phyloP scores from a whole-genome alignment of 257 asterid genomes.

The Primulina eburnea region DNA sequence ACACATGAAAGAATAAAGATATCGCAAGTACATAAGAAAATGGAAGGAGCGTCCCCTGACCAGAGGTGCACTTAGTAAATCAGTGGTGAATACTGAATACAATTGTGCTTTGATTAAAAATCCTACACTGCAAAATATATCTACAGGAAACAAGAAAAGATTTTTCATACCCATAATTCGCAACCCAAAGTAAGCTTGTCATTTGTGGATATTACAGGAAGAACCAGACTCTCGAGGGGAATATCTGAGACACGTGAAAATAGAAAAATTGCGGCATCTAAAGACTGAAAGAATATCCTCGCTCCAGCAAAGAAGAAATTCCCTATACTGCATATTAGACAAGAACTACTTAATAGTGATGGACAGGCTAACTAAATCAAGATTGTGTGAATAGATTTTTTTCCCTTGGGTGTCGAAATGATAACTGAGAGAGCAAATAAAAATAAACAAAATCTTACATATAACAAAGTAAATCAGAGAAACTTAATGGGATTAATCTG shows the following conservation, averaged over 20 bases:
- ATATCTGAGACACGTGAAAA: conserved; percentile 95
- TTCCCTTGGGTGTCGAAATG: background rate
- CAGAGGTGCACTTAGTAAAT: background rate
- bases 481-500: background rate
- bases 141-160: conserved; percentile 13
- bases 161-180: conserved; percentile 75
- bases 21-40: background rate
- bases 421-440: background rate
- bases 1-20: background rate
- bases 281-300: conserved; percentile 87
- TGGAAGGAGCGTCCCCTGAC: background rate
- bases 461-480: conserved; percentile 6
- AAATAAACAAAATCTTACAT: background rate
- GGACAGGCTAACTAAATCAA: conserved; percentile 1
- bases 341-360: conserved; percentile 21
- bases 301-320: conserved; percentile 99
- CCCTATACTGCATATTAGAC: conserved; percentile 76
- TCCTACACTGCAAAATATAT: conserved; percentile 11
- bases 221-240: conserved; percentile 80
- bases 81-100: conserved; percentile 6
- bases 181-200: conserved; percentile 97
- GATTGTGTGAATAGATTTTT: conserved; percentile 11
- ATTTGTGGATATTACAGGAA: conserved; percentile 94
- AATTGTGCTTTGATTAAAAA: background rate
- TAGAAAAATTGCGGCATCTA: conserved; percentile 96